A percentile compares a stretch with the other conserved stretches of the same genome.
These are phyloP conservation scores for Alloascoidea africana DNA, from an alignment of 805 yeast species.

Conservation along the genomic window DNA sequence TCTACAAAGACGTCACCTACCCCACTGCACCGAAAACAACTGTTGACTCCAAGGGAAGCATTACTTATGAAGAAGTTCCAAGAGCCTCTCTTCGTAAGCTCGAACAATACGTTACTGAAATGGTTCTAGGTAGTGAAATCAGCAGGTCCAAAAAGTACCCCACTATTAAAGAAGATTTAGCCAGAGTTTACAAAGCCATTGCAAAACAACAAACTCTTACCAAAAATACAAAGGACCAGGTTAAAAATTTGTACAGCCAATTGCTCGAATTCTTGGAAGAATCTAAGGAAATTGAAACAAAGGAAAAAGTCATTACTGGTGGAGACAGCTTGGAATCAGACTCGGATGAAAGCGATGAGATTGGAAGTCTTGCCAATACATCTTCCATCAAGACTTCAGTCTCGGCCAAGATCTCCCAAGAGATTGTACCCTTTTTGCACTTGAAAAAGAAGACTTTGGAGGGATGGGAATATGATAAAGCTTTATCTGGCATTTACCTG, in stretches of 20 bases:
- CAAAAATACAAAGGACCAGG: conserved; percentile 50
- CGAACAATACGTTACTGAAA: conserved; percentile 88
- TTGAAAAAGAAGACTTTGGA: conserved; percentile 60
- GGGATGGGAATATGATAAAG: conserved; percentile 82
- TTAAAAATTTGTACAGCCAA: conserved; percentile 57
- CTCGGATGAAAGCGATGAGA: conserved; percentile 51
- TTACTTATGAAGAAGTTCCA: conserved; percentile 70
- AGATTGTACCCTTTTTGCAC: conserved; percentile 90
- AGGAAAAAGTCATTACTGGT: conserved; percentile 38
- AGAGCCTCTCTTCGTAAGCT: conserved; percentile 87
- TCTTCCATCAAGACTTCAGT: conserved; percentile 60
- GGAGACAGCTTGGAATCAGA: conserved; percentile 34
- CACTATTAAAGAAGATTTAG: conserved; percentile 72
- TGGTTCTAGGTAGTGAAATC: conserved; percentile 89
- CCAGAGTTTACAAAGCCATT: conserved; percentile 69
- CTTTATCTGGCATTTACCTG: conserved; percentile 61
- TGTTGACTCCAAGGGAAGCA: conserved; percentile 78
- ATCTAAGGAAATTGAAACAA: conserved; percentile 55
- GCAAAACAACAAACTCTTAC: conserved; percentile 53
- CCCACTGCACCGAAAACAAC: conserved; percentile 93
- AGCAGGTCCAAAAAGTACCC: conserved; percentile 53
- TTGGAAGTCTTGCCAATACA: conserved; percentile 67
- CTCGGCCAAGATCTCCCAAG: conserved; percentile 57
- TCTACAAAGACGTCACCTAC: conserved; percentile 84
- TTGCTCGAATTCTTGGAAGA: conserved; percentile 54